Percentiles rank a stretch among this genome's conserved stretches.
Conservation (phyloP, 495 filamentous ascomycete genomes). For the Penicillium salamii region DNA sequence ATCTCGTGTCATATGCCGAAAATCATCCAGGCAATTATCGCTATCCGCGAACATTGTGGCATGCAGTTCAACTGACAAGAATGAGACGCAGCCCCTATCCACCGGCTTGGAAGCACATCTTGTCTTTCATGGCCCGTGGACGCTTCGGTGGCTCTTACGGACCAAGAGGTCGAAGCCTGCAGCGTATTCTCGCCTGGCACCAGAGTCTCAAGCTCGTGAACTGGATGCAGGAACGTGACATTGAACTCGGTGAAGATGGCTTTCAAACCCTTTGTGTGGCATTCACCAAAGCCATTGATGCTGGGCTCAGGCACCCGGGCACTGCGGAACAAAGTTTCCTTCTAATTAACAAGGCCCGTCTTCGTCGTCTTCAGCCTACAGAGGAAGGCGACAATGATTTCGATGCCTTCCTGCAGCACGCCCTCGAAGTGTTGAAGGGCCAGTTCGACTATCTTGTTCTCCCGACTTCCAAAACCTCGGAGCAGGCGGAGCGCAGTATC, state of each 20-base stretch:
- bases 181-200: conserved; percentile 44
- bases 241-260: conserved; percentile 39
- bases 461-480: conserved; percentile 21
- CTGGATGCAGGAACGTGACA: conserved; percentile 37
- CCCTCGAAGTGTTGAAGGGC: conserved; percentile 31
- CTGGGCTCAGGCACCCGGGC: conserved; percentile 23
- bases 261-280: conserved; percentile 46
- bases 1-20: conserved; percentile 22
- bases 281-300: conserved; percentile 40
- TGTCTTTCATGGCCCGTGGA: conserved; percentile 25
- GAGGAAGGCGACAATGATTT: conserved; percentile 12
- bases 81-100: conserved; percentile 27
- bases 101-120: conserved; percentile 39
- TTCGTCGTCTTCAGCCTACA: conserved; percentile 3
- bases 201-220: conserved; percentile 29
- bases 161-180: conserved; percentile 19
- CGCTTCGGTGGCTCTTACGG: conserved; percentile 16
- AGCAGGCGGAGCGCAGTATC: conserved; percentile 20
- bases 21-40: conserved; percentile 14
- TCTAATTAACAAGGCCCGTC: conserved; percentile 15
- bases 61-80: conserved; percentile 43
- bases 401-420: conserved; percentile 31
- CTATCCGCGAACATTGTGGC: conserved; percentile 34
- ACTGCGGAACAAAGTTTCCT: conserved; percentile 24
- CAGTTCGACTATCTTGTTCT: conserved; percentile 41